Conservation (phyloP, 148 eudicot species). For the Fallopia convolvulus region DNA sequence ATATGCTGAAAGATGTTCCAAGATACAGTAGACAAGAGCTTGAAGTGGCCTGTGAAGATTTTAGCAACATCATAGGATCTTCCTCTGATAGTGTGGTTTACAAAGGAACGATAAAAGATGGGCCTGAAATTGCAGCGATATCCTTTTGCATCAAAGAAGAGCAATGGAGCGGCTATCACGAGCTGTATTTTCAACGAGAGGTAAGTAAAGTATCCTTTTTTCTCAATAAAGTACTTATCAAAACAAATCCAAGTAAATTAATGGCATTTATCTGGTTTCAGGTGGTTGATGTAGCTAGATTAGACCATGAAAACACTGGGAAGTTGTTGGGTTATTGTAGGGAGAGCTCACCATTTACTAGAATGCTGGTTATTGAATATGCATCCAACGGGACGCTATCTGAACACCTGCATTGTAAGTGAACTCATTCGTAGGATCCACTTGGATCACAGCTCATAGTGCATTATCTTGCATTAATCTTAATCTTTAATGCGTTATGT, state of each 20-base stretch:
- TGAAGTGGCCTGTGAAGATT: slow-evolving; percentile 98
- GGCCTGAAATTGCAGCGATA: slow-evolving; percentile 91
- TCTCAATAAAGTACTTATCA: background rate
- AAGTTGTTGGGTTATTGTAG: slow-evolving; percentile 84
- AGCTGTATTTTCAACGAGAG: slow-evolving; percentile 90
- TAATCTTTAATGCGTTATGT: too few relatives aligned
- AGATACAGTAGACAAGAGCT: slow-evolving; percentile 78
- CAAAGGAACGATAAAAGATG: slow-evolving; percentile 86
- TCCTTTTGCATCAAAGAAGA: slow-evolving; percentile 92
- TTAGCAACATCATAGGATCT: slow-evolving; percentile 92
- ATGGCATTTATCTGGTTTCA: slow-evolving; percentile 18
- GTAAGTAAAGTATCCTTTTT: slow-evolving; percentile 20
- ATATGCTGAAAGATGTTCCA: slow-evolving; percentile 60
- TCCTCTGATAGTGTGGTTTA: slow-evolving; percentile 79
- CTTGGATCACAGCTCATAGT: too few relatives aligned
- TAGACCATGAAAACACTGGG: slow-evolving; percentile 74
- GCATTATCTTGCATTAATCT: too few relatives aligned
- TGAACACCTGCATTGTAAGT: slow-evolving; percentile 95
- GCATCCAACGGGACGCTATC: slow-evolving; percentile 91
- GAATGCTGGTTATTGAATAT: slow-evolving; percentile 87
- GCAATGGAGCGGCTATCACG: slow-evolving; percentile 83
- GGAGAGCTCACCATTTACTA: slow-evolving; percentile 73
- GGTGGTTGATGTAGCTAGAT: slow-evolving; percentile 92
- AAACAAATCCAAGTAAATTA: background rate
- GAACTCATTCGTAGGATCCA: slow-evolving; percentile 14